Evolutionary conservation across 2,329 filamentous ascomycete species (phyloP).

Genomic region (Fusarium penzigii): DNA sequence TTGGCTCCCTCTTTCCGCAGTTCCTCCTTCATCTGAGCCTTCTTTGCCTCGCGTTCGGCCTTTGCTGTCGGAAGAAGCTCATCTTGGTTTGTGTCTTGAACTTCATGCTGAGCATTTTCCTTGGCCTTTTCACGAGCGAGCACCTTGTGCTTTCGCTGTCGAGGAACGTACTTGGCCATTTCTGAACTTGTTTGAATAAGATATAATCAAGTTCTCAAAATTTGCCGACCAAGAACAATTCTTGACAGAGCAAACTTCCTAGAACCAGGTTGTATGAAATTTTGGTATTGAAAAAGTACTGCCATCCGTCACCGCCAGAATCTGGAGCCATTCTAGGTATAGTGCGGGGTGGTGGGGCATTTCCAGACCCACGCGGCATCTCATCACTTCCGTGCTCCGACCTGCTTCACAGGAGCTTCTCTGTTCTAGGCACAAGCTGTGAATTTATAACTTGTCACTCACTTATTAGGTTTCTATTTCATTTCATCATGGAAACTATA

Average conservation of each 20-base stretch:
- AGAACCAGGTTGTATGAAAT: conserved; percentile 30
- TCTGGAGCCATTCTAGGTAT: conserved; percentile 30
- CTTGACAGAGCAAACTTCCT: conserved; percentile 14
- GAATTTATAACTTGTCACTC: conserved; percentile 8
- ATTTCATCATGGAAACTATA: conserved; percentile 39
- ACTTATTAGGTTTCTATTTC: conserved; percentile 5
- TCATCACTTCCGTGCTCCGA: not conserved
- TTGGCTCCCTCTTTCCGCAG: conserved; percentile 53
- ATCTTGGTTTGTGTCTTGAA: conserved; percentile 37
- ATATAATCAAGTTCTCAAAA: conserved; percentile 9
- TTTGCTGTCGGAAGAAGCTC: conserved; percentile 44
- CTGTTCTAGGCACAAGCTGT: not conserved
- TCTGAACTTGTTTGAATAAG: conserved; percentile 5
- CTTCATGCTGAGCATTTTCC: conserved; percentile 43
- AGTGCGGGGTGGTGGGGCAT: conserved; percentile 36
- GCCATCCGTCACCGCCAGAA: conserved; percentile 39
- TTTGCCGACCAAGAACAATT: conserved; percentile 13
- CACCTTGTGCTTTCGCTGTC: conserved; percentile 68
- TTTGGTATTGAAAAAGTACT: conserved; percentile 37
- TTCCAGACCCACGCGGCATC: conserved; percentile 10
- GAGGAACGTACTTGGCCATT: conserved; percentile 62
- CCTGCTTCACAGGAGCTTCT: not conserved
- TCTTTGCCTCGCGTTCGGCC: conserved; percentile 55
- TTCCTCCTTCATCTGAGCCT: conserved; percentile 55
- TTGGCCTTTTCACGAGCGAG: conserved; percentile 61